Evolutionary conservation across 129 eudicot species (phyloP).

Genomic region (Chrysanthemum lavandulifolium): DNA sequence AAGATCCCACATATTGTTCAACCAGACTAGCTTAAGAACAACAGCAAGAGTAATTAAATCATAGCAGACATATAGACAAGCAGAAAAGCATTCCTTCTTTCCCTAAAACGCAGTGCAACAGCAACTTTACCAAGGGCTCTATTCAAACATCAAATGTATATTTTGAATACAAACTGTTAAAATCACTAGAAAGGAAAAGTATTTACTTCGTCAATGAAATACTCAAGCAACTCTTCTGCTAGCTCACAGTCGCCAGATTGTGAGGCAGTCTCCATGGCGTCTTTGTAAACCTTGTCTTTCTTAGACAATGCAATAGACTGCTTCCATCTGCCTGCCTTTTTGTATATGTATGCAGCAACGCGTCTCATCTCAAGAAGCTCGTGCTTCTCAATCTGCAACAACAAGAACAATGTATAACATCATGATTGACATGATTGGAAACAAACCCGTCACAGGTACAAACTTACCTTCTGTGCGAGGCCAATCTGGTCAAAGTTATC

Average conservation of each 20-base stretch:
- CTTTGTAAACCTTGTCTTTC: constrained; percentile 87
- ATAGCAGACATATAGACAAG: constrained; percentile 88
- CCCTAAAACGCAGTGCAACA: constrained; percentile 56
- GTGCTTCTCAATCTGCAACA: constrained; percentile 87
- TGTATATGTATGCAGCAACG: constrained; percentile 91
- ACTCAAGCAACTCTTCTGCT: constrained; percentile 87
- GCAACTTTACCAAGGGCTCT: background rate
- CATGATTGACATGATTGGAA: background rate
- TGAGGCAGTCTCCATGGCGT: constrained; percentile 96
- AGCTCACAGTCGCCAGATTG: constrained; percentile 97
- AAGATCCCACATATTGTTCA: constrained; percentile 87
- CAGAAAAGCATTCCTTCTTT: constrained; percentile 93
- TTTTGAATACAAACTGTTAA: background rate
- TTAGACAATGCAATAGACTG: constrained; percentile 91
- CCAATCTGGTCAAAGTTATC: constrained; percentile 95
- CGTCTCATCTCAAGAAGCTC: constrained; percentile 99
- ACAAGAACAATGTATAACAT: constrained; percentile 10
- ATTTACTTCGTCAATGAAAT: constrained; percentile 84
- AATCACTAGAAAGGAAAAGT: background rate
- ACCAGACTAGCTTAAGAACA: constrained; percentile 94
- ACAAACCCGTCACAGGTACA: background rate
- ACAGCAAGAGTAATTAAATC: constrained; percentile 85
- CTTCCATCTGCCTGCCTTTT: constrained; percentile 98
- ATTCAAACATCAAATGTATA: background rate
- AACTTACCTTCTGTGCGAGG: constrained; percentile 88